Percentiles rank a stretch among this genome's conserved stretches.
Evolutionary conservation across 495 filamentous ascomycete species (phyloP).

Genomic region (Tetracladium setigerum): DNA sequence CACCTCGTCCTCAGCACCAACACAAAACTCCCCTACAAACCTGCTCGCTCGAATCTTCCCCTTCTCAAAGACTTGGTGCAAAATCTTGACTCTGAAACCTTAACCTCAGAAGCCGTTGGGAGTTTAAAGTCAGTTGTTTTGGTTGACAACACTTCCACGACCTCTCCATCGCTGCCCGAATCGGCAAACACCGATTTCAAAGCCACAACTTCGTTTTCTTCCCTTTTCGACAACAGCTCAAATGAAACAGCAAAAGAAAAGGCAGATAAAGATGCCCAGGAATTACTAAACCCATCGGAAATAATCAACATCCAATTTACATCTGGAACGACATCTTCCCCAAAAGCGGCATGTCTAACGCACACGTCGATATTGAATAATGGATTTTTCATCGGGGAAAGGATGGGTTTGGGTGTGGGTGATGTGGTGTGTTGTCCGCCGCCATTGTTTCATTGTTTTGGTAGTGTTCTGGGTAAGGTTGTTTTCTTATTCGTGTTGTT

Average conservation of each 20-base stretch:
- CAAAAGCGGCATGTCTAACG: slow-evolving; percentile 86
- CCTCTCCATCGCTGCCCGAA: slow-evolving; percentile 23
- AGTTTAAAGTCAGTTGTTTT: slow-evolving; percentile 63
- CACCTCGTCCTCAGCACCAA: slow-evolving; percentile 80
- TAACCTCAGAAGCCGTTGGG: slow-evolving; percentile 60
- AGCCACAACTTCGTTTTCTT: slow-evolving; percentile 31
- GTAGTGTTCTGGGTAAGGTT: slow-evolving; percentile 56
- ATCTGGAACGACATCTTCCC: slow-evolving; percentile 79
- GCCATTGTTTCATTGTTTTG: slow-evolving; percentile 91
- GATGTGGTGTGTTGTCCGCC: slow-evolving; percentile 83
- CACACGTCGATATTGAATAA: slow-evolving; percentile 89
- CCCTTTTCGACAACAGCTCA: slow-evolving; percentile 6
- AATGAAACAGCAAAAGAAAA: slow-evolving; percentile 12
- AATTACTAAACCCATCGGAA: slow-evolving; percentile 37
- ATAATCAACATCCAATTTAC: slow-evolving; percentile 96
- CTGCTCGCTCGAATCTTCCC: slow-evolving; percentile 59
- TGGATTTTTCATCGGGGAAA: slow-evolving; percentile 68
- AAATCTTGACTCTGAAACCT: slow-evolving; percentile 40
- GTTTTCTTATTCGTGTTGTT: too few species aligned
- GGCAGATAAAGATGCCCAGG: slow-evolving; percentile 44
- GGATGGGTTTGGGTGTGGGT: slow-evolving; percentile 66
- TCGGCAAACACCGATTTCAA: slow-evolving; percentile 29
- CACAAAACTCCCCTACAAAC: slow-evolving; percentile 77
- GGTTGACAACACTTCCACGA: slow-evolving; percentile 64
- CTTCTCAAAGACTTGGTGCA: slow-evolving; percentile 60